A percentile compares a stretch with the other conserved stretches of the same genome.
phyloP scores from a whole-genome alignment of 352 stramenopile species.

The Phytophthora sojae region DNA sequence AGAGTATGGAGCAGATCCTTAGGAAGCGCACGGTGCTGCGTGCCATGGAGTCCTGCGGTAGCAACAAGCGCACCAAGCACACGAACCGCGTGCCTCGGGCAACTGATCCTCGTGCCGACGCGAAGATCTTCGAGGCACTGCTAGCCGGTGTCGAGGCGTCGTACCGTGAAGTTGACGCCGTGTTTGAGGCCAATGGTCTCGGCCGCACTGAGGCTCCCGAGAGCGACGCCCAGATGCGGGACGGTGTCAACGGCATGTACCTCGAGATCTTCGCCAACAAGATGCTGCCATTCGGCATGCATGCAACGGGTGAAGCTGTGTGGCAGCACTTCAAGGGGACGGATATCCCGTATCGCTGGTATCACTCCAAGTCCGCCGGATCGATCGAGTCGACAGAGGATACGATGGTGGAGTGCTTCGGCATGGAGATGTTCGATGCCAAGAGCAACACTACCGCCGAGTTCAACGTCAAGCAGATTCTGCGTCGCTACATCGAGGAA shows the following conservation, averaged over 20 bases:
- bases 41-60: slow-evolving; percentile 34
- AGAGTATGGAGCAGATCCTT: slow-evolving; percentile 47
- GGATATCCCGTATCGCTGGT: slow-evolving; percentile 37
- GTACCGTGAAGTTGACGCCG: slow-evolving; percentile 38
- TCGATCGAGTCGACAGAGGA: slow-evolving; percentile 40
- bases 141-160: slow-evolving; percentile 37
- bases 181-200: slow-evolving; percentile 47
- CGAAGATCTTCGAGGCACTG: slow-evolving; percentile 38
- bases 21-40: slow-evolving; percentile 41
- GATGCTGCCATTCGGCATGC: slow-evolving; percentile 50
- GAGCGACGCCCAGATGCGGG: slow-evolving; percentile 38
- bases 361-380: slow-evolving; percentile 35
- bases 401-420: slow-evolving; percentile 47
- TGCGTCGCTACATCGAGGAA: slow-evolving; percentile 45
- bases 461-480: slow-evolving; percentile 44
- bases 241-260: slow-evolving; percentile 36
- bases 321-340: slow-evolving; percentile 54
- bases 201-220: slow-evolving; percentile 28
- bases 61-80: slow-evolving; percentile 42
- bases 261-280: slow-evolving; percentile 50
- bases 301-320: slow-evolving; percentile 40
- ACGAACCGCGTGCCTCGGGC: slow-evolving; percentile 29
- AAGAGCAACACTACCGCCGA: slow-evolving; percentile 42
- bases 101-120: slow-evolving; percentile 22
- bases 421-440: slow-evolving; percentile 40